These are phyloP conservation scores for Wallacemonas rigidus DNA, from an alignment of 208 protist genomes.

Conservation along the genomic window DNA sequence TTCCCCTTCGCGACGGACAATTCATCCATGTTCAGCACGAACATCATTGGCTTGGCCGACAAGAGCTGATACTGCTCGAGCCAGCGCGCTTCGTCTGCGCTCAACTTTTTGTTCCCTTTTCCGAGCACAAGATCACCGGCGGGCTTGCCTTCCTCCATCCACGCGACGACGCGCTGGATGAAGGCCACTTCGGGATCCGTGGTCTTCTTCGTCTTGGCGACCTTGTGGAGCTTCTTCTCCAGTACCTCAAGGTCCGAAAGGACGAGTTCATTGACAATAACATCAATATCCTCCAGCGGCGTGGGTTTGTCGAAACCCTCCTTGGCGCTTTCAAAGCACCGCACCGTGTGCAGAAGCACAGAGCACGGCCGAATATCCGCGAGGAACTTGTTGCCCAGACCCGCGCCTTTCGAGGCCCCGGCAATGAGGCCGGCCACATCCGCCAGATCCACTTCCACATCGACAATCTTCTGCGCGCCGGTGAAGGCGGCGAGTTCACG, in stretches of 20 bases:
- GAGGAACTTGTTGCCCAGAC: slow-evolving; percentile 90
- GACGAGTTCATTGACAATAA: slow-evolving; percentile 79
- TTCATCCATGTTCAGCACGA: slow-evolving; percentile 88
- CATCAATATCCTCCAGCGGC: slow-evolving; percentile 78
- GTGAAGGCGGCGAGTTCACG: slow-evolving; percentile 69
- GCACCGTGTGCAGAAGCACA: slow-evolving; percentile 86
- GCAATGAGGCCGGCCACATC: slow-evolving; percentile 92
- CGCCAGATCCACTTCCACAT: slow-evolving; percentile 82
- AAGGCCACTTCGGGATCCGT: slow-evolving; percentile 46
- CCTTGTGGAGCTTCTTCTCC: slow-evolving; percentile 59
- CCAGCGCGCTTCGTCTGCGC: slow-evolving; percentile 34
- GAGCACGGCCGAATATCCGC: slow-evolving; percentile 81
- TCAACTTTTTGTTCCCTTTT: slow-evolving; percentile 15
- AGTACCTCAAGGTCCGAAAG: slow-evolving; percentile 82
- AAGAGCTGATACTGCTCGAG: slow-evolving; percentile 70
- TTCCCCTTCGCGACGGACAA: slow-evolving; percentile 54
- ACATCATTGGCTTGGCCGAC: slow-evolving; percentile 83
- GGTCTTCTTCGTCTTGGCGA: slow-evolving; percentile 40
- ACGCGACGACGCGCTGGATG: slow-evolving; percentile 42
- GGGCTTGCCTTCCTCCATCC: slow-evolving; percentile 62
- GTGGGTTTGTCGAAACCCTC: slow-evolving; percentile 81
- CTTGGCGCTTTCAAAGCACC: slow-evolving; percentile 85
- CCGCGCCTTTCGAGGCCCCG: slow-evolving; percentile 82
- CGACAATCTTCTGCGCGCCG: slow-evolving; percentile 61
- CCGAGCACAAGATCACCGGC: slow-evolving; percentile 34